Evolutionary conservation across 306 rosid genomes (phyloP), one percentile per base, ranked within the genome.

Genomic region (Prunus kanzakura): DNA sequence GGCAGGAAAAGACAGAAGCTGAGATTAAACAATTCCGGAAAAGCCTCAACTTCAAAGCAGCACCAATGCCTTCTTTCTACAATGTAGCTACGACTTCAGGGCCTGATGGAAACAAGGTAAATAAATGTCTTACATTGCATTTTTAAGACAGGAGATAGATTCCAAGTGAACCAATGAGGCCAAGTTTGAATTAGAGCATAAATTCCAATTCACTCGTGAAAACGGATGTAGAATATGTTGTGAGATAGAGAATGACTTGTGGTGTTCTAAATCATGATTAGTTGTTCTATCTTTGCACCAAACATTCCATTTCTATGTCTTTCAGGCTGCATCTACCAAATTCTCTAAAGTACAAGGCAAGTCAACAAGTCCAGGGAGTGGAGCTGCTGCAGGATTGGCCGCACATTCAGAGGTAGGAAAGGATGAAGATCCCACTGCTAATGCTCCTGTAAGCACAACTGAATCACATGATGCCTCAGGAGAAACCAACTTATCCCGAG

Each of bases 41-140:
- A 84, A 88, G 81, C 80, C 92, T 92, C 51, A 87, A 86, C 83
- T 87, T 92, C 69, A 92, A 90, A 83, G 95, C 93, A 61, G 88
- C 87, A 2, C 91, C 96, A 45, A 86, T 88, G 88, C 93, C 93
- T 71, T 88, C 96, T 46, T 89, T 88, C 79, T 88, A 88, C 65
- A 82, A 69, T 23, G 61, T 78, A 74, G 56, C 88, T 67, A 68
- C 19, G 6, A 68, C 78, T 67, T 47, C 86, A 29, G 78, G 73
- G 71, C 65, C 86, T 16, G 85, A 73, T 70, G 85, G 82, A 61
- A 84, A 80, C 75, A 86, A 85, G 97, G 96, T 92, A 87, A 50
- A 49, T 32, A 77, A 11, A n/a, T 52, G 69, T 19, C 47, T 4
- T 70, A 9, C 50, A 19, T 32, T 69, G 62, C 71, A 69, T 11